Percentiles rank a stretch among this genome's conserved stretches.
These are phyloP conservation scores for Globisporangium alternatum DNA, from an alignment of 352 stramenopile species.

Conservation along the genomic window DNA sequence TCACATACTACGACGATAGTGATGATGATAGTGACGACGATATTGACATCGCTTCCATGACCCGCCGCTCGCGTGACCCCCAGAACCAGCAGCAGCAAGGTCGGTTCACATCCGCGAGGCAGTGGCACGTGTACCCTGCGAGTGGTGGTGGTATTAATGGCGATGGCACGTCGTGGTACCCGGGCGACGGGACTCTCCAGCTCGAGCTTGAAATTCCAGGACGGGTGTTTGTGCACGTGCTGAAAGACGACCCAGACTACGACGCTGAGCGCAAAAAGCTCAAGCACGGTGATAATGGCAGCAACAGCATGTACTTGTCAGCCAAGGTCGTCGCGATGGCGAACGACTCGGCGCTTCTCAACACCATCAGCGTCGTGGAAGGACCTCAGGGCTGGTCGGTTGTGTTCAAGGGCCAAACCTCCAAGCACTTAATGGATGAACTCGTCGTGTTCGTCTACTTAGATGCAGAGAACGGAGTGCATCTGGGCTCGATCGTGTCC, in stretches of 20 bases:
- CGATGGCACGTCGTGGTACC: neutral
- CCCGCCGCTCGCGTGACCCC: neutral
- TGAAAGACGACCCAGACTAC: slow-evolving; percentile 11
- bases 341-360: slow-evolving; percentile 6
- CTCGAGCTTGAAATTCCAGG: neutral
- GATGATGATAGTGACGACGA: neutral
- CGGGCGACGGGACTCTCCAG: neutral
- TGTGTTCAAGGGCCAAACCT: neutral
- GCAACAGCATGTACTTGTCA: neutral
- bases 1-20: neutral
- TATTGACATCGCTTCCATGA: neutral
- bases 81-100: neutral
- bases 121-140: slow-evolving; percentile 5
- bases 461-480: neutral
- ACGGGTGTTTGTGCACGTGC: slow-evolving; percentile 5
- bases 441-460: slow-evolving; percentile 8
- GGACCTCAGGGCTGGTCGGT: neutral
- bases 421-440: neutral
- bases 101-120: slow-evolving; percentile 4
- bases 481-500: slow-evolving; percentile 4
- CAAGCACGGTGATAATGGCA: neutral
- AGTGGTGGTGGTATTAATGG: neutral
- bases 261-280: neutral
- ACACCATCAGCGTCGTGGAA: neutral
- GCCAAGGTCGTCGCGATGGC: slow-evolving; percentile 10